Evolutionary conservation across 768 basidiomycete genomes (phyloP), one percentile per base, ranked within the genome.

Genomic region (Boletus patriciae): DNA sequence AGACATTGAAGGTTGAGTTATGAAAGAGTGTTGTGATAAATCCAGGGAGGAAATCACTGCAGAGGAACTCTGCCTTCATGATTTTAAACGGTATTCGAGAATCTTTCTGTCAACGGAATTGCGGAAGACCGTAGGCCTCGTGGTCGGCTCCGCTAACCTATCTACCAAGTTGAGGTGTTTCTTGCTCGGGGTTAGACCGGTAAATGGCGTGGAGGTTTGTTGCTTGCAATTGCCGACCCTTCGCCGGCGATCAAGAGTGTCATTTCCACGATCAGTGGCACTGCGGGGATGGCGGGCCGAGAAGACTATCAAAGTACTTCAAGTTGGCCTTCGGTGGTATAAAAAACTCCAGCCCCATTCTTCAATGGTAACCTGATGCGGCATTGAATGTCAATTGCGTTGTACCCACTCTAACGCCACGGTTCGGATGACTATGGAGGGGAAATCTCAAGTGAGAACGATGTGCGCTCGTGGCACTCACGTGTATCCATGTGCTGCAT

Each of bases 321-420:
- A n/a, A n/a, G n/a, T n/a, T 27, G 33, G 38, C 37, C 21, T 36
- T 34, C 23, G n/a, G 40, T 7, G 41, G 15, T 27, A 44, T 23
- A 21, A 41, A 23, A 41, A 10, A 33, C 31, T 33, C 31, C 31
- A 33, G 31, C 31, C 10, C 3, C 31, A n/a, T n/a, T n/a, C n/a
- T n/a, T n/a, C n/a, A n/a, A n/a, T n/a, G n/a, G n/a, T 29, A 29
- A 29, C 27, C 27, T 9, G 27, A 29, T 29, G 25, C 4, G 18
- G 40, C 6, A 33, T 16, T 31, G 33, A 38, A 8, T n/a, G 27
- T 37, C 21, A 6, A 25, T 19, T 27, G 43, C 12, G 12, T 3
- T n/a, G 37, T 40, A 36, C 36, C 68, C 66, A 29, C 66, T 58
- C 57, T 65, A 68, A 65, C 60, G 29, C 65, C 66, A 57, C 11